A percentile compares a stretch with the other conserved stretches of the same genome.
These are phyloP conservation scores for Apiotrichum siamense DNA, from an alignment of 1,284 basidiomycete genomes.

Conservation along the genomic window DNA sequence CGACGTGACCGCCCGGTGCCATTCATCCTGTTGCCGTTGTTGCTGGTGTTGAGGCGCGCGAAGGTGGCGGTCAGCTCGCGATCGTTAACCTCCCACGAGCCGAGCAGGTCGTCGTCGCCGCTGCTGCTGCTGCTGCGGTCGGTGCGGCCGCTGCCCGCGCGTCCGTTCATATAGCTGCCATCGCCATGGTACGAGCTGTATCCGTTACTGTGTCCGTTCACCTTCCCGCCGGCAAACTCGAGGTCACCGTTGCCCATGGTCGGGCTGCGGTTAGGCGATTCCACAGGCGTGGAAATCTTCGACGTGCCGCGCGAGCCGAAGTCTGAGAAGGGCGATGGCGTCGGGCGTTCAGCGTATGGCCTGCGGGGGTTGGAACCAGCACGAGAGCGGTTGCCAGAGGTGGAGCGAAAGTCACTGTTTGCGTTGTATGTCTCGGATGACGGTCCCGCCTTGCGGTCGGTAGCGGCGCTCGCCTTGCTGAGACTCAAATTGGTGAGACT, in stretches of 20 bases:
- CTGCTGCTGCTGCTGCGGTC: neutral
- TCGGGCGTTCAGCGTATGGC: slow-evolving; percentile 15
- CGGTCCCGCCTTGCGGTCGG: slow-evolving; percentile 13
- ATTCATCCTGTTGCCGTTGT: slow-evolving; percentile 3
- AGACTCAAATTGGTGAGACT: slow-evolving; percentile 10
- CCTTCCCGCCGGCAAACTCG: neutral
- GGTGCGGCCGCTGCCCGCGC: slow-evolving; percentile 9
- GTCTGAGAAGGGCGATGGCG: slow-evolving; percentile 18
- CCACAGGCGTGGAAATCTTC: neutral
- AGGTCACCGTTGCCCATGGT: neutral
- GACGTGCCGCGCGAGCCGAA: slow-evolving; percentile 3
- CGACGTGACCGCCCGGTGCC: neutral
- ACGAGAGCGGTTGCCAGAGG: slow-evolving; percentile 14
- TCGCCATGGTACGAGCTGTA: slow-evolving; percentile 5
- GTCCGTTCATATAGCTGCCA: slow-evolving; percentile 3
- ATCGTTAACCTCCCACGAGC: slow-evolving; percentile 31
- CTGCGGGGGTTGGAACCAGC: slow-evolving; percentile 19
- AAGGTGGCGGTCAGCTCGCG: slow-evolving; percentile 34
- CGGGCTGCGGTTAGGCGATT: neutral
- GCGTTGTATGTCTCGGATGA: slow-evolving; percentile 40
- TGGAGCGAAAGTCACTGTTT: neutral
- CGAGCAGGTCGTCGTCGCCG: slow-evolving; percentile 23
- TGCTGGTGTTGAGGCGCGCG: slow-evolving; percentile 8
- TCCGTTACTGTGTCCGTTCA: neutral
- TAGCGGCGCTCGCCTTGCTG: neutral